These are phyloP conservation scores for Penicillium malachiteum DNA, from an alignment of 495 filamentous ascomycete genomes.

Conservation along the genomic window DNA sequence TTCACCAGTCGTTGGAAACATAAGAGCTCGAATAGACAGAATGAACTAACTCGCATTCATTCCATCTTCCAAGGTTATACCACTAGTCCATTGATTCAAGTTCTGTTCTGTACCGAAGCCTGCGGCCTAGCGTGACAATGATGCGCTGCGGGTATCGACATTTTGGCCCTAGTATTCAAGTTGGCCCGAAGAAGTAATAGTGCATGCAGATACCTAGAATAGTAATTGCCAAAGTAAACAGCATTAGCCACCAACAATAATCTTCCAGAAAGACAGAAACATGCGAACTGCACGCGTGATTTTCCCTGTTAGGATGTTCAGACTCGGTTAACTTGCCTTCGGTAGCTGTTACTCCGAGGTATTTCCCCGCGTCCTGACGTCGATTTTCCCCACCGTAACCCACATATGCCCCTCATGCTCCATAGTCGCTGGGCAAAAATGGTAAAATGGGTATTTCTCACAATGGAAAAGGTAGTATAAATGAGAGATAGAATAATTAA, in stretches of 20 bases:
- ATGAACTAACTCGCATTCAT: too few species aligned
- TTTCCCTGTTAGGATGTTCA: slow-evolving; percentile 3
- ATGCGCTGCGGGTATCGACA: too few species aligned
- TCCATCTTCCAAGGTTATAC: too few species aligned
- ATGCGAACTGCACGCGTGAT: slow-evolving; percentile 1
- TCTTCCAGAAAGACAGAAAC: neutral
- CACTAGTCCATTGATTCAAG: too few species aligned
- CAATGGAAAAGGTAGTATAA: neutral
- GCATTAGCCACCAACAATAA: too few species aligned
- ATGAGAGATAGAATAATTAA: too few species aligned
- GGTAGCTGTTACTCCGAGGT: slow-evolving; percentile 8
- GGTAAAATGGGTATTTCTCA: slow-evolving; percentile 1
- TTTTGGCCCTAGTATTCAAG: too few species aligned
- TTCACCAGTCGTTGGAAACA: slow-evolving; percentile 35
- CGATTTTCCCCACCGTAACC: slow-evolving; percentile 9
- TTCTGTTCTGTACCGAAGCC: too few species aligned
- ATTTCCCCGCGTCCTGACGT: slow-evolving; percentile 9
- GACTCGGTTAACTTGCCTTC: slow-evolving; percentile 17
- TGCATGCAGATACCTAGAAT: neutral
- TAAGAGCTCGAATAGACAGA: slow-evolving; percentile 4
- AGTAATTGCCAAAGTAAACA: neutral
- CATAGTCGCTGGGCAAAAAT: slow-evolving; percentile 5
- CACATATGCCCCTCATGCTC: slow-evolving; percentile 15
- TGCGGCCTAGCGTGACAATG: too few species aligned
- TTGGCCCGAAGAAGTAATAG: neutral